Evolutionary conservation across 23 red algal genomes (phyloP), one percentile per base, ranked within the genome.

Genomic region (Gracilaria vermiculophylla): DNA sequence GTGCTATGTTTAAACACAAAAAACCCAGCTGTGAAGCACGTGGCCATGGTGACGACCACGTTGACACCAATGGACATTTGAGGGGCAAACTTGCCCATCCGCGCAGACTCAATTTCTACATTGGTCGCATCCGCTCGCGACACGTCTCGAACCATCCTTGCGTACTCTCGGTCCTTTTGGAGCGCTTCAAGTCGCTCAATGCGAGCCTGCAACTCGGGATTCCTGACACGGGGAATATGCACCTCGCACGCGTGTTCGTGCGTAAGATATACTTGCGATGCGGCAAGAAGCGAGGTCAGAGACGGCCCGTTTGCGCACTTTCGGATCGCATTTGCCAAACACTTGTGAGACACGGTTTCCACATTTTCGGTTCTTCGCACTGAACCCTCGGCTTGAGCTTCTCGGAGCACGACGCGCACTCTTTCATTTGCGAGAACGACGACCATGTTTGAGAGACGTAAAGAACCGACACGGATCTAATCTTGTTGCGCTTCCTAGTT

Each of bases 21-120:
- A 28, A 83, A 85, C 8, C 77, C 89, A 7, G 71, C 89, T 6
- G 76, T 81, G 47, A 85, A 92, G 52, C 89, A 84, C 34, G 89
- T 92, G 42, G 62, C 71, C 89, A 92, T 92, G 7, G 77, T 83
- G 20, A 92, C 89, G 12, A 92, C 19, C 42, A 92, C 89, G 27
- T 92, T 92, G 29, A 57, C 52, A 3, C 58, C 76, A 27, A 92
- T 17, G 7, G 77, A 83, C 89, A 85, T 92, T 27, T 92, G 89
- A 8, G 86, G 56, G 21, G 40, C 73, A 37, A 90, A 36, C 32
- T 33, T 40, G 20, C 86, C 41, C 58, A 85, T 69, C 4, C 78
- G 56, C 58, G 44, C 54, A 4, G n/a, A n/a, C 36, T 85, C 89
- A 15, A 51, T 55, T 34, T 76, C 57, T 37, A 23, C 81, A 20